phyloP scores from a whole-genome alignment of 139 green algal genomes.

The Chlamydomonas applanata region DNA sequence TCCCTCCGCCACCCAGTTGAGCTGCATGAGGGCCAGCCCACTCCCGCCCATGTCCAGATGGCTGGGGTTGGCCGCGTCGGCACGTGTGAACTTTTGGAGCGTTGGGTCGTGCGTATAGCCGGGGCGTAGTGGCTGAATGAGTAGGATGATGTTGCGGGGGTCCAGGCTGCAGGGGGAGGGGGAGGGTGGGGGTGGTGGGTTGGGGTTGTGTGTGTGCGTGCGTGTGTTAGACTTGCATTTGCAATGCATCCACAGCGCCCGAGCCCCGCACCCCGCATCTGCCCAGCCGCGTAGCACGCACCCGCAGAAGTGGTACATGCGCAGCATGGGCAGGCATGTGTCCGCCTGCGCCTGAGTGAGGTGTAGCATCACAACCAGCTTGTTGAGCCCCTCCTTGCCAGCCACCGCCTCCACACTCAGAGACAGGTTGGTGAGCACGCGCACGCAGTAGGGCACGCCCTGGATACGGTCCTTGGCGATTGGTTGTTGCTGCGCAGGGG shows the following conservation, averaged over 20 bases:
- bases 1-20: conserved; percentile 7
- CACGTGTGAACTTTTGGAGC: neutral
- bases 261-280: too few species aligned
- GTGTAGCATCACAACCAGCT: conserved; percentile 1
- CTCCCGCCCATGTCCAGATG: too few species aligned
- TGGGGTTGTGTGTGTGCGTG: too few species aligned
- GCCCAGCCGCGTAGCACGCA: neutral
- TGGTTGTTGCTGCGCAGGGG: too few species aligned
- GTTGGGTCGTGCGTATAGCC: neutral
- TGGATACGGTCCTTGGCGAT: neutral
- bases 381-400: neutral
- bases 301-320: neutral
- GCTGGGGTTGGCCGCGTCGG: too few species aligned
- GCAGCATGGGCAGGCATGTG: neutral
- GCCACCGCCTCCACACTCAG: neutral
- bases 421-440: neutral
- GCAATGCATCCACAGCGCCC: neutral
- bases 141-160: neutral
- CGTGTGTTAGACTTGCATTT: neutral
- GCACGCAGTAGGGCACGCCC: neutral
- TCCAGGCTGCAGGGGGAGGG: neutral
- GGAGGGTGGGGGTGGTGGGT: neutral
- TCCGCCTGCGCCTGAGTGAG: conserved; percentile 2
- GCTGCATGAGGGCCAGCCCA: neutral
- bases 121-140: neutral